Evolutionary conservation across 1,284 basidiomycete species (phyloP), one percentile per base, ranked within the genome.

Genomic region (Stygiomarasmius scandens): DNA sequence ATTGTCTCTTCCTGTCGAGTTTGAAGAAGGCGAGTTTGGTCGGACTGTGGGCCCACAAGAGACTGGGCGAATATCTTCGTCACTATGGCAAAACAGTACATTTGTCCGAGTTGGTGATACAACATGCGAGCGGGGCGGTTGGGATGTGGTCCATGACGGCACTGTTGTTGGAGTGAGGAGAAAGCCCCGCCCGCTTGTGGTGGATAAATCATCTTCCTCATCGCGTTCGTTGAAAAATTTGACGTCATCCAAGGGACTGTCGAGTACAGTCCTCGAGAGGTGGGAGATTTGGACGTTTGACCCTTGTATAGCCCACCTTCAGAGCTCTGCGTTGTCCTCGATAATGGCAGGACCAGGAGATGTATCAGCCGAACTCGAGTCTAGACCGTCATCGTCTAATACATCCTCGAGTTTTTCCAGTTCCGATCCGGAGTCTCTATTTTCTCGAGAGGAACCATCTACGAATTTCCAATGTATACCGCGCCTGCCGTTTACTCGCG

Each of bases 211-310:
- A 41, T 63, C 66, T 10, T 67, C 62, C 29, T 58, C 59, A 14
- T 63, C 60, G 29, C 55, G 63, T 19, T 57, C 59, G 49, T 24
- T 62, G 49, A 63, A 62, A 38, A 25, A 59, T 38, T 55, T 60
- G 52, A 59, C 53, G 64, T 65, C 67, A 24, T 64, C 67, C 2
- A 67, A 74, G 19, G 87, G 87, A 4, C 69, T 92, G 55, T 83
- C 86, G 23, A 66, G 72, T 19, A 77, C 86, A 14, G 84, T 85
- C 22, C 70, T 93, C 49, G 87, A 92, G 60, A 77, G 90, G 56
- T 93, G 90, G 91, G 90, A 93, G 64, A 66, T 89, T 29, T 93
- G 90, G 90, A 80, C 77, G 38, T 88, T 89, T 65, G 87, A 92
- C 64, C 82, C 84, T 3, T 70, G 76, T 3, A 71, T 76, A 19